A percentile compares a stretch with the other conserved stretches of the same genome.
phyloP scores from a whole-genome alignment of 306 rosid species.

The Prunus kanzakura region DNA sequence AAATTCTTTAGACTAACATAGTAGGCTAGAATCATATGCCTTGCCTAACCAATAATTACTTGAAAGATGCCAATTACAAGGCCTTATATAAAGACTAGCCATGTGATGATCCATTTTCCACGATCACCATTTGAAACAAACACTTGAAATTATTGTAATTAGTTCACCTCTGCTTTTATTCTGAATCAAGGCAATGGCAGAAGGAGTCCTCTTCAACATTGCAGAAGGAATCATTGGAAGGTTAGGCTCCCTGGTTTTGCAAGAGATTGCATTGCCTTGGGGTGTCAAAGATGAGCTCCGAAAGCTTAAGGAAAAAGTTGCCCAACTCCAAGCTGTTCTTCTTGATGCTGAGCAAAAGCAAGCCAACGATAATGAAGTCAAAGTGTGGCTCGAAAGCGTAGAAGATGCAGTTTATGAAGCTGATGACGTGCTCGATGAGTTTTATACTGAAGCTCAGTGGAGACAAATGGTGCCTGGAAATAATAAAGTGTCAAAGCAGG shows the following conservation, averaged over 20 bases:
- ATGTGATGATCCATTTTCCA: too few relatives aligned
- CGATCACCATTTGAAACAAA: too few relatives aligned
- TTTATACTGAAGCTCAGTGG: constrained; percentile 10
- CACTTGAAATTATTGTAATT: too few relatives aligned
- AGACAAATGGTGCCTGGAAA: constrained; percentile 13
- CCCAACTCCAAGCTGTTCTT: constrained; percentile 17
- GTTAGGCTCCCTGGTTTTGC: not conserved
- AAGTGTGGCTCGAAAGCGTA: not conserved
- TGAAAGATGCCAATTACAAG: too few relatives aligned
- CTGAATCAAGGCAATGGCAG: not conserved
- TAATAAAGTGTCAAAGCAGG: too few relatives aligned
- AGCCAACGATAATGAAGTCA: not conserved
- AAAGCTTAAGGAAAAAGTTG: not conserved
- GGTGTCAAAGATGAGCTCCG: constrained; percentile 12
- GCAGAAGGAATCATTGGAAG: not conserved
- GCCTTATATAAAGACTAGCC: too few relatives aligned
- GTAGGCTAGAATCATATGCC: too few relatives aligned
- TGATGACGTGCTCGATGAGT: not conserved
- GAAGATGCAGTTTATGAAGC: constrained; percentile 18
- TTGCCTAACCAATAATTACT: too few relatives aligned
- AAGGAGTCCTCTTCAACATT: not conserved
- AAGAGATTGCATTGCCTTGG: not conserved
- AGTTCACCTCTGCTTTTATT: too few relatives aligned
- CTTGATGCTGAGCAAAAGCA: constrained; percentile 29
- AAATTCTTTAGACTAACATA: too few relatives aligned